These are phyloP conservation scores for Aspergillus sp. DNA, from an alignment of 2,329 filamentous ascomycete genomes.

Conservation along the genomic window DNA sequence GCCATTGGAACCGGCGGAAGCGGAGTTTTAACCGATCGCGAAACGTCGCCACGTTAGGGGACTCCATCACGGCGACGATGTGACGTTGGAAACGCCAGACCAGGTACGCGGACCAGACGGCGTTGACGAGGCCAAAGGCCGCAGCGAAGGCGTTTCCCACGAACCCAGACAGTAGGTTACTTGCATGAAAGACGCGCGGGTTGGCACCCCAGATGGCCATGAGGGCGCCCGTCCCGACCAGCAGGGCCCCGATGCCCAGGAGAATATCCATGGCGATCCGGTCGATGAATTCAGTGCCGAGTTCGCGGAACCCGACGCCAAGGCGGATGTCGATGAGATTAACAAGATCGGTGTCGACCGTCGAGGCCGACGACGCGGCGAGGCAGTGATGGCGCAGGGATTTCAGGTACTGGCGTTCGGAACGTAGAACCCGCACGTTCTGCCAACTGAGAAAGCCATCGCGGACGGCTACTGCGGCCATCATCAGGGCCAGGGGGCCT, in stretches of 20 bases:
- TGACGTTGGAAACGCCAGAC: slow-evolving; percentile 44
- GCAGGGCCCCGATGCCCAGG: slow-evolving; percentile 50
- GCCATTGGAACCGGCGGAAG: slow-evolving; percentile 45
- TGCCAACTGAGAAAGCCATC: slow-evolving; percentile 46
- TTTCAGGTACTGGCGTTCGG: slow-evolving; percentile 41
- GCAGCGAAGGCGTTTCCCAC: slow-evolving; percentile 55
- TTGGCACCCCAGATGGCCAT: slow-evolving; percentile 56
- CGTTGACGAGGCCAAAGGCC: slow-evolving; percentile 51
- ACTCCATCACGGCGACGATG: slow-evolving; percentile 22
- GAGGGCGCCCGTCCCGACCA: slow-evolving; percentile 54
- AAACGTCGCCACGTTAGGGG: slow-evolving; percentile 15
- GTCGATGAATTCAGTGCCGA: slow-evolving; percentile 53
- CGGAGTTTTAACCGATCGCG: slow-evolving; percentile 36
- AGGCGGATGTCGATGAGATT: slow-evolving; percentile 38
- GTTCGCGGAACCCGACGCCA: slow-evolving; percentile 49
- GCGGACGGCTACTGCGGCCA: slow-evolving; percentile 48
- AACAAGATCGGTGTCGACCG: slow-evolving; percentile 10
- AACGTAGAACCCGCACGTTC: slow-evolving; percentile 49
- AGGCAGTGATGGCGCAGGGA: slow-evolving; percentile 10
- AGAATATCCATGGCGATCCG: slow-evolving; percentile 53
- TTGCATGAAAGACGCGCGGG: slow-evolving; percentile 42
- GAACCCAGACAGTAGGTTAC: slow-evolving; percentile 57
- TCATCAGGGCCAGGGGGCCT: slow-evolving; percentile 46
- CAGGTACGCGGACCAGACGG: slow-evolving; percentile 49
- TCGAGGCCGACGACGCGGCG: slow-evolving; percentile 15